Evolutionary conservation across 495 filamentous ascomycete species (phyloP), one percentile per base, ranked within the genome.

Genomic region (Penicillium malachiteum): DNA sequence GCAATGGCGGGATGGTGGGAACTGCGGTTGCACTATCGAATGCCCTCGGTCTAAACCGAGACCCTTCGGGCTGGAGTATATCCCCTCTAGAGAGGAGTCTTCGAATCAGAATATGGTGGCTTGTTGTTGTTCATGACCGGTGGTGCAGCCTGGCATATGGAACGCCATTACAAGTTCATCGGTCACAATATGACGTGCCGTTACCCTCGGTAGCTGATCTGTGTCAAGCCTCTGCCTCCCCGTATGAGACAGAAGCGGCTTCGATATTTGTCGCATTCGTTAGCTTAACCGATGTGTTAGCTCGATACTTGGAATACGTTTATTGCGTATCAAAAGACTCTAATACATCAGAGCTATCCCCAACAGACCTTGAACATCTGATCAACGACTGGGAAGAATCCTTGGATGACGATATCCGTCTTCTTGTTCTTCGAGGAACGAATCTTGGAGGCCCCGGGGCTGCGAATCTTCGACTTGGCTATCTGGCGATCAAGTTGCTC

Each of bases 141-240:
- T 76, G 72, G 69, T 70, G 63, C 47, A 72, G 72, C 48, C 54
- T 72, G 14, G 68, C 71, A 8, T 70, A 76, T 47, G 72, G 72
- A 4, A 71, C 69, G 5, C 72, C 72, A 5, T 41, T 64, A 21
- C 64, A 70, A n/a, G 58, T 76, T 26, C 54, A 57, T 7, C 58
- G 63, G 26, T 47, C 60, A 8, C 69, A 73, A 34, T 76, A 78
- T 43, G 71, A 78, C 48, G 76, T 78, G 3, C 70, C 72, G 0
- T 55, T 69, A 16, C 62, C 50, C 43, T 14, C 37, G 16, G 14
- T 69, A 8, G 57, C 67, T 18, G 58, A 67, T 48, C 51, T 59
- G 38, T 58, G 51, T 43, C 50, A 43, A 50, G 32, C 21, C 26
- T 26, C 41, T 26, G 52, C 58, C 18, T 31, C 54, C 0, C 9